Conservation (phyloP, 352 stramenopile species). For the Plasmopara halstedii region DNA sequence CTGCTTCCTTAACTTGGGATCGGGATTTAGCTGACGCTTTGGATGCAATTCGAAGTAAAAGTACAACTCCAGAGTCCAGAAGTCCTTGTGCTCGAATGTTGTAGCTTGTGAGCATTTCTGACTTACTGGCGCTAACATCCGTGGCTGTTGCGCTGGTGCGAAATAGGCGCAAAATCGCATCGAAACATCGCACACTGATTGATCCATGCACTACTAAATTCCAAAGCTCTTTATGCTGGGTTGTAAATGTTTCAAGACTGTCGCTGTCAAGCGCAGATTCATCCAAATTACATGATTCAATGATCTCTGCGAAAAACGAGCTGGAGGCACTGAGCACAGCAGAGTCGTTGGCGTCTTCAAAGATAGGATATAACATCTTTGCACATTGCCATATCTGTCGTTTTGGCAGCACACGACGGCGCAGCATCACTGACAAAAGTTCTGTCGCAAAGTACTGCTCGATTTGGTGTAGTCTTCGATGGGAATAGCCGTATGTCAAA, state of each 20-base stretch:
- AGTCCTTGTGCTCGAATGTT: slow-evolving; percentile 60
- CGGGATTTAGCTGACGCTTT: slow-evolving; percentile 32
- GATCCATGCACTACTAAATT: slow-evolving; percentile 39
- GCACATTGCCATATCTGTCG: slow-evolving; percentile 43
- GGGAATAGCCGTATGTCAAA: slow-evolving; percentile 24
- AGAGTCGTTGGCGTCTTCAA: slow-evolving; percentile 27
- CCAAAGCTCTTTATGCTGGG: slow-evolving; percentile 34
- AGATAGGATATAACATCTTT: slow-evolving; percentile 35
- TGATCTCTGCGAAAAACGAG: slow-evolving; percentile 56
- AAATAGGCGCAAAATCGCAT: slow-evolving; percentile 45
- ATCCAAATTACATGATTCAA: slow-evolving; percentile 50
- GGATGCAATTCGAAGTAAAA: slow-evolving; percentile 53
- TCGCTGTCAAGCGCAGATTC: slow-evolving; percentile 17
- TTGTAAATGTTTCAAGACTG: slow-evolving; percentile 3
- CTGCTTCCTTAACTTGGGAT: background rate
- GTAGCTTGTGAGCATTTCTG: slow-evolving; percentile 57
- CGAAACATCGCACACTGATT: slow-evolving; percentile 20
- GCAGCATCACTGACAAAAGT: slow-evolving; percentile 52
- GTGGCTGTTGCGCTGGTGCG: slow-evolving; percentile 19
- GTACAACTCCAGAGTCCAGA: slow-evolving; percentile 51
- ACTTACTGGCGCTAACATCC: slow-evolving; percentile 12
- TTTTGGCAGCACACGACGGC: slow-evolving; percentile 41
- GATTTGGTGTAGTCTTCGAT: slow-evolving; percentile 24
- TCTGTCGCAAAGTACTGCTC: slow-evolving; percentile 65
- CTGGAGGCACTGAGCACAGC: slow-evolving; percentile 43